phyloP scores from a whole-genome alignment of 2,329 filamentous ascomycete genomes.

The Xylariaceae sp. region DNA sequence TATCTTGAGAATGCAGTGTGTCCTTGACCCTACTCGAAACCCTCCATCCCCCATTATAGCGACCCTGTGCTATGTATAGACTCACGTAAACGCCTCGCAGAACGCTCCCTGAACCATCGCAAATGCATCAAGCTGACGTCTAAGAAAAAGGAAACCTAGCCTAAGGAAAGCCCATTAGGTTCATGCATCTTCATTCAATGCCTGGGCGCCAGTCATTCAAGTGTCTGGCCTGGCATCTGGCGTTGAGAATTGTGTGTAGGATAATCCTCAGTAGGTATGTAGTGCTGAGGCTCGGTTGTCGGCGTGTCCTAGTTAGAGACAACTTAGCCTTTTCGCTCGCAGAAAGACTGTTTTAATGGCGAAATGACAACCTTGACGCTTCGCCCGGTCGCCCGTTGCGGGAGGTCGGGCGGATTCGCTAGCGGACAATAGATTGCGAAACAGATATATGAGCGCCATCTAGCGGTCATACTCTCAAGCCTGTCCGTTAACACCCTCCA shows the following conservation, averaged over 20 bases:
- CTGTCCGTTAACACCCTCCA: constrained; percentile 9
- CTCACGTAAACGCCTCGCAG: constrained; percentile 9
- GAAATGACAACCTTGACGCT: neutral
- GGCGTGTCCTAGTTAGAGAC: neutral
- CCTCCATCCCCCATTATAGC: neutral
- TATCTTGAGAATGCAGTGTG: constrained; percentile 15
- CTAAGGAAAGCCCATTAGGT: neutral
- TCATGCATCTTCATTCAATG: neutral
- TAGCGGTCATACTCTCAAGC: neutral
- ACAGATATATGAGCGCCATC: neutral
- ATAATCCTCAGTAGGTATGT: neutral
- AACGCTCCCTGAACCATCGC: constrained; percentile 6
- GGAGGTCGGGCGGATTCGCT: neutral
- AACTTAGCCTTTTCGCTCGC: neutral
- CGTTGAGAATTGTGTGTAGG: neutral
- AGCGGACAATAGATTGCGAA: neutral
- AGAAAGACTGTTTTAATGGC: neutral
- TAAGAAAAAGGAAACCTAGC: neutral
- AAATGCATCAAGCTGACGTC: neutral
- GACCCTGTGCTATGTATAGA: constrained; percentile 2
- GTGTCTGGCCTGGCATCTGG: neutral
- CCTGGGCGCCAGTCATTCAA: no score
- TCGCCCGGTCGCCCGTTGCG: neutral
- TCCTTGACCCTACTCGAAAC: neutral
- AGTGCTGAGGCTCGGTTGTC: neutral